Base-by-base conservation (phyloP, 2,329 filamentous ascomycete species). In the Hypoxylon sp. region DNA sequence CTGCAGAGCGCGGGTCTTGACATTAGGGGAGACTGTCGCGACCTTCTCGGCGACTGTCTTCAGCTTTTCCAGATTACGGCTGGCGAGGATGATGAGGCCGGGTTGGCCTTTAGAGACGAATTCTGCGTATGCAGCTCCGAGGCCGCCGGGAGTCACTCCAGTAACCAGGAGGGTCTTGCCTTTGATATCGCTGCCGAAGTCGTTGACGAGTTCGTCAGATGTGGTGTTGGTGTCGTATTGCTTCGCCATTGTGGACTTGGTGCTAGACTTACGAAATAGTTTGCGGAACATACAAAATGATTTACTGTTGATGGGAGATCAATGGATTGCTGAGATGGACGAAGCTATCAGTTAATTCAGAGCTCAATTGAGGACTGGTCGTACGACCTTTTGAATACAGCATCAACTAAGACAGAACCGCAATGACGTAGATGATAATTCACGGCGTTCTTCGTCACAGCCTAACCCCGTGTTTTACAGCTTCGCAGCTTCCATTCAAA, bases 21-120 rank as follows among this genome's bases (percentile, higher is more conserved):
- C 76, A 1, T 70, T 62, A 0, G 81, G 77, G 50, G 78, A 60
- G 9, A 73, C 55, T 2, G 71, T 67, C 11, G 58, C 52, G 56
- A 85, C 75, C 51, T 73, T 71, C 2, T 79, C 73, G n/a, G 76
- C 75, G 0, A 80, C 26, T 6, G 24, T 45, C 20, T 48, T n/a
- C 3, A 80, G 64, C 57, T 83, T 85, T 12, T 74, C 53, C 4
- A 71, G 53, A 46, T 75, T 81, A 60, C 84, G 83, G 28, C 82
- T 81, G 5, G 78, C 81, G 24, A 84, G 79, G 52, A 83, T 81
- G 57, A 86, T 79, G 24, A 79, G 71, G 2, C 8, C 38, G 0
- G 83, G 81, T 0, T 76, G 71, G 26, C 77, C 78, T 9, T 76
- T 70, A 18, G 83, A 82, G 42, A 84, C 73, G 38, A 76, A 68